Percentiles rank a stretch among this genome's conserved stretches.
These are phyloP conservation scores for Paramecium octaurelia DNA, from an alignment of 73 alveolate genomes.

Conservation along the genomic window DNA sequence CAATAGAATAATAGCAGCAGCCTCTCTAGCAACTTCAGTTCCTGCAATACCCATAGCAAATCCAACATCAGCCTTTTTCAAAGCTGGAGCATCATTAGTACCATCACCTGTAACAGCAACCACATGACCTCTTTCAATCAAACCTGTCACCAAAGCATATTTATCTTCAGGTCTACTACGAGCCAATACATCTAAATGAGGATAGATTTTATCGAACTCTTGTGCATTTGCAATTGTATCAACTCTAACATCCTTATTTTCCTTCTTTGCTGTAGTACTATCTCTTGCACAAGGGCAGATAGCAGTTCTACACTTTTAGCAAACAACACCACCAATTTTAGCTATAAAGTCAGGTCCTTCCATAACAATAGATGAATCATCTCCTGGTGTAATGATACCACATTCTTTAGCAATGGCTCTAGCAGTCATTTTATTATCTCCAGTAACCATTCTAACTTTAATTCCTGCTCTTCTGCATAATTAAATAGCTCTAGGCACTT, in stretches of 20 bases:
- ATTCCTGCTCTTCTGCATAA: slow-evolving; percentile 77
- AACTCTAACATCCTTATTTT: slow-evolving; percentile 54
- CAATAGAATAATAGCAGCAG: slow-evolving; percentile 92
- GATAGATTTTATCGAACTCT: slow-evolving; percentile 58
- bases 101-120: slow-evolving; percentile 99
- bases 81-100: slow-evolving; percentile 98
- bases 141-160: slow-evolving; percentile 91
- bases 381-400: slow-evolving; percentile 52
- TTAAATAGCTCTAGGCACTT: slow-evolving; percentile 65
- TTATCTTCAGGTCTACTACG: slow-evolving; percentile 98
- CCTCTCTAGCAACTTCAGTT: slow-evolving; percentile 96
- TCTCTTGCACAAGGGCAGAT: slow-evolving; percentile 68
- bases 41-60: slow-evolving; percentile 98
- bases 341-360: slow-evolving; percentile 78
- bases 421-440: slow-evolving; percentile 90
- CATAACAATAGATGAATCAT: slow-evolving; percentile 50
- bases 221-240: slow-evolving; percentile 57
- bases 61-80: slow-evolving; percentile 95
- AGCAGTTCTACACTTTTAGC: slow-evolving; percentile 69
- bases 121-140: slow-evolving; percentile 87
- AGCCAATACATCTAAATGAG: slow-evolving; percentile 88
- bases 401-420: slow-evolving; percentile 93
- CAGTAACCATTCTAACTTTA: slow-evolving; percentile 92
- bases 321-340: slow-evolving; percentile 82
- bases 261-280: slow-evolving; percentile 39